A percentile compares a stretch with the other conserved stretches of the same genome.
phyloP scores from a whole-genome alignment of 1,139 yeast genomes.

The Sugiyamaella novakii region DNA sequence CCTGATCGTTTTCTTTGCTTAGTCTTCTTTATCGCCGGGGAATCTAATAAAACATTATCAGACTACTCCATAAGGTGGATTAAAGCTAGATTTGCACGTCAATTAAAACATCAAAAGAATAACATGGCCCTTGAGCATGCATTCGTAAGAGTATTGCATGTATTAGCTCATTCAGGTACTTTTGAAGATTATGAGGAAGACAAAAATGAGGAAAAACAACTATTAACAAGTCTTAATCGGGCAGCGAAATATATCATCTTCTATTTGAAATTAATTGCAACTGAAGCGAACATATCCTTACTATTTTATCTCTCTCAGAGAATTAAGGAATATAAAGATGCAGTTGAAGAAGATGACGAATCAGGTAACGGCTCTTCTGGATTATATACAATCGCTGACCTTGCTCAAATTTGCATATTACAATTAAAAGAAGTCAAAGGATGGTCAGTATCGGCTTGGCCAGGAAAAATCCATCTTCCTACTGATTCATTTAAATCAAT shows the following conservation, averaged over 20 bases:
- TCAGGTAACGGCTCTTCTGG: conserved; percentile 42
- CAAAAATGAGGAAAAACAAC: conserved; percentile 12
- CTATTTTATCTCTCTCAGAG: conserved; percentile 77
- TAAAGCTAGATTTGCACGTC: conserved; percentile 56
- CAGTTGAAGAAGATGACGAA: conserved; percentile 29
- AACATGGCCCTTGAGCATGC: conserved; percentile 57
- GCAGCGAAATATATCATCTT: conserved; percentile 55
- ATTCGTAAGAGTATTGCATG: conserved; percentile 67
- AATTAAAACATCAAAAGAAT: conserved; percentile 37
- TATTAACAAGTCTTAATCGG: conserved; percentile 15
- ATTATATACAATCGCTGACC: conserved; percentile 70
- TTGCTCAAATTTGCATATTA: conserved; percentile 67
- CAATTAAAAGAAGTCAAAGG: conserved; percentile 57
- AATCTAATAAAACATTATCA: conserved; percentile 58
- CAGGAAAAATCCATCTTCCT: conserved; percentile 71
- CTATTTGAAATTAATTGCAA: conserved; percentile 62
- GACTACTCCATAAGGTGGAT: conserved; percentile 70
- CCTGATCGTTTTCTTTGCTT: conserved; percentile 69
- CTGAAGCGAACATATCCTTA: conserved; percentile 67
- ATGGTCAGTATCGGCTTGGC: conserved; percentile 81
- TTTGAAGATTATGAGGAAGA: conserved; percentile 41
- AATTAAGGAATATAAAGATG: conserved; percentile 75
- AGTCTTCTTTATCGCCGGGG: conserved; percentile 74
- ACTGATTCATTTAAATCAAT: conserved; percentile 65
- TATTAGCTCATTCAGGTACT: conserved; percentile 72